phyloP scores from a whole-genome alignment of 164 flowering plant genomes.

The Warburgia ugandensis region DNA sequence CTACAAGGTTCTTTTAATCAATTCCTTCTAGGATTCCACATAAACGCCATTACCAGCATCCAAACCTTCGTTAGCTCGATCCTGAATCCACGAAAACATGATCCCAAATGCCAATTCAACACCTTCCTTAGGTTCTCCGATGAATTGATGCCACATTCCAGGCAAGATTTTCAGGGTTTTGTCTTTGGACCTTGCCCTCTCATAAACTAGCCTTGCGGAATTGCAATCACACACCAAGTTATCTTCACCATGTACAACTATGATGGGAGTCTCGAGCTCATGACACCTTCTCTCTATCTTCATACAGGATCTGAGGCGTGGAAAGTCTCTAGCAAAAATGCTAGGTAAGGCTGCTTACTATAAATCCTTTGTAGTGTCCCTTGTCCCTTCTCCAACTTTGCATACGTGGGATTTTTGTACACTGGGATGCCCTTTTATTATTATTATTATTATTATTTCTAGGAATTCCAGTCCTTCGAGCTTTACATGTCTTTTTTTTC shows the following conservation, averaged over 20 bases:
- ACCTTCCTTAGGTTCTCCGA: constrained; percentile 32
- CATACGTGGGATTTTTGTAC: background rate
- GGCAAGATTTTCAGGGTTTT: constrained; percentile 30
- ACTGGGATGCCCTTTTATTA: too few species aligned
- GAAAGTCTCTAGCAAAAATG: too few species aligned
- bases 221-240: constrained; percentile 25
- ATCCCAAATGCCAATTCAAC: constrained; percentile 28
- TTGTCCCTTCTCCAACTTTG: too few species aligned
- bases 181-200: constrained; percentile 24
- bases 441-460: too few species aligned
- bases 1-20: too few species aligned
- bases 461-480: too few species aligned
- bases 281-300: too few species aligned
- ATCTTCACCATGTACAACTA: constrained; percentile 38
- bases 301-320: too few species aligned
- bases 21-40: background rate
- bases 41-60: background rate
- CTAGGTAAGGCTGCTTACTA: too few species aligned
- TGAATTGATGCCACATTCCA: constrained; percentile 40
- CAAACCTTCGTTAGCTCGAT: constrained; percentile 14
- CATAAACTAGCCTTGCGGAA: constrained; percentile 23
- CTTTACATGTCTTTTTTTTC: too few species aligned
- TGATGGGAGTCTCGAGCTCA: constrained; percentile 28
- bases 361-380: too few species aligned
- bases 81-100: constrained; percentile 28